Conservation (phyloP, 2,329 filamentous ascomycete genomes). For the Lasiodiplodia citricola region DNA sequence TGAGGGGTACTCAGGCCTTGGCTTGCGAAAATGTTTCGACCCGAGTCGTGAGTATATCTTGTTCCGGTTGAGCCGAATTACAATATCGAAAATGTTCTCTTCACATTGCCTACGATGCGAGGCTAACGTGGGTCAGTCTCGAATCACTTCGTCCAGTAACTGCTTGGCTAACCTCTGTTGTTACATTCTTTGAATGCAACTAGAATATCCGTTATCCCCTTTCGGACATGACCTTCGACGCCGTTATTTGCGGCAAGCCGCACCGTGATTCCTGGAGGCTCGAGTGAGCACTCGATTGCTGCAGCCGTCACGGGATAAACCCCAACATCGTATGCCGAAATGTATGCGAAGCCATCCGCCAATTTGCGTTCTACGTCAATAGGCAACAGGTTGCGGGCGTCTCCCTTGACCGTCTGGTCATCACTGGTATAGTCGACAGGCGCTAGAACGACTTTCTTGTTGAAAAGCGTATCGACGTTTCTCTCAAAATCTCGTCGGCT, state of each 20-base stretch:
- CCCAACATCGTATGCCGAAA: not conserved
- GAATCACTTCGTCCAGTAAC: not conserved
- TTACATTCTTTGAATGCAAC: not conserved
- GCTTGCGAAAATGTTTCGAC: not conserved
- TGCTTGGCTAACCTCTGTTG: not conserved
- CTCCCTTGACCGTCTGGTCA: not conserved
- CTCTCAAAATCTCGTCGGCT: not conserved
- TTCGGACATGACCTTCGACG: not conserved
- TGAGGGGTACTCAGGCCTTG: too few relatives aligned
- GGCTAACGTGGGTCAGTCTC: not conserved
- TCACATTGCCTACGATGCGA: not conserved
- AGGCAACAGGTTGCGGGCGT: not conserved
- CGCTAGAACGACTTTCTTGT: not conserved
- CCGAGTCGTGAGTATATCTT: not conserved
- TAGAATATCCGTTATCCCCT: not conserved
- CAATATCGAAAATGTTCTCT: not conserved
- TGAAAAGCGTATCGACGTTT: not conserved
- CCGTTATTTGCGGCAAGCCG: slow-evolving; percentile 4
- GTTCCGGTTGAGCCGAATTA: not conserved
- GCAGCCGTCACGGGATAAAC: not conserved
- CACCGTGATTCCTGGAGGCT: not conserved
- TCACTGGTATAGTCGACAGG: not conserved
- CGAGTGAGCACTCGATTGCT: not conserved
- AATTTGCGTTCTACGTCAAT: not conserved
- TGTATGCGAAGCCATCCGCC: not conserved